Percentiles rank a stretch among this genome's conserved stretches.
phyloP scores from a whole-genome alignment of 805 yeast species.

The Ogataea degrootiae region DNA sequence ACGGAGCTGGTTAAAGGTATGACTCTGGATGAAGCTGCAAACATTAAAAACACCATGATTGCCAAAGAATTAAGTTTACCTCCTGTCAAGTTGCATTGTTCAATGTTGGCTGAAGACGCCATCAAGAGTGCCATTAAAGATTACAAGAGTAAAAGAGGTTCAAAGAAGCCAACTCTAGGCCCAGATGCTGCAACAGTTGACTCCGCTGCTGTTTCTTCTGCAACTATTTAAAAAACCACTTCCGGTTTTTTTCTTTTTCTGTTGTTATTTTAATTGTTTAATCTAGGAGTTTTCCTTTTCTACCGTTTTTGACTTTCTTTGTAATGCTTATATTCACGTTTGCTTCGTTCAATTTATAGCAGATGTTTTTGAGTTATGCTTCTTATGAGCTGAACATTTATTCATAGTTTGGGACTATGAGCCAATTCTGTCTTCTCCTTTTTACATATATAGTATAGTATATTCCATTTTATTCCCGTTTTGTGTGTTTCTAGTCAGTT shows the following conservation, averaged over 20 bases:
- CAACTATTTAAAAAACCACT: background rate
- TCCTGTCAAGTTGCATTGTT: constrained; percentile 95
- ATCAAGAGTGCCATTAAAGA: constrained; percentile 96
- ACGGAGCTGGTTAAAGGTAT: constrained; percentile 95
- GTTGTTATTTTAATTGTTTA: background rate
- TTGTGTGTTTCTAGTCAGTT: too few relatives aligned
- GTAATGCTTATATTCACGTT: background rate
- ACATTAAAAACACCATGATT: constrained; percentile 87
- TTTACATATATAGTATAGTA: too few relatives aligned
- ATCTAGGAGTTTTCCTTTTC: background rate
- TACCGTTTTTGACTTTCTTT: background rate
- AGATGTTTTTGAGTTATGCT: too few relatives aligned
- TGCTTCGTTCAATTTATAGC: too few relatives aligned
- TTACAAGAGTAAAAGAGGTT: constrained; percentile 74
- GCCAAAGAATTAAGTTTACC: constrained; percentile 94
- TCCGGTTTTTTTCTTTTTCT: background rate
- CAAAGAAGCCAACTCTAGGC: constrained; percentile 54
- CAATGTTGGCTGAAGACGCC: constrained; percentile 99
- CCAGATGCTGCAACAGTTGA: constrained; percentile 39
- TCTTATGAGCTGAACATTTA: too few relatives aligned
- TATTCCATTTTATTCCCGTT: too few relatives aligned
- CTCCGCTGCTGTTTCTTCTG: constrained; percentile 10
- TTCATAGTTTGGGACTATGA: too few relatives aligned
- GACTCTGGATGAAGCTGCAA: constrained; percentile 87
- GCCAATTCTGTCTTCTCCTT: too few relatives aligned